phyloP scores from a whole-genome alignment of 176 grass and related monocot genomes.

The Carex parvula region DNA sequence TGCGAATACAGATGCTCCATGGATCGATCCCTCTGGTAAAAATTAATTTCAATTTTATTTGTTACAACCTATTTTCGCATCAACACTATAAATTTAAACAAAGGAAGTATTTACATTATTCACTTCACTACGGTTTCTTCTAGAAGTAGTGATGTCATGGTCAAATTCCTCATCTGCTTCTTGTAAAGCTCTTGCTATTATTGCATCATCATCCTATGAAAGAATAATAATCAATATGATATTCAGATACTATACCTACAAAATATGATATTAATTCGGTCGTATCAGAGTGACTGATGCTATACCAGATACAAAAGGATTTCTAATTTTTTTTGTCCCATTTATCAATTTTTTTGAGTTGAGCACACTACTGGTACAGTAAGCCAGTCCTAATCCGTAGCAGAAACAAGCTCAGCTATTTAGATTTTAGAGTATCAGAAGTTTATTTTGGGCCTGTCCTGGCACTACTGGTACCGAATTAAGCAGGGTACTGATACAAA shows the following conservation, averaged over 20 bases:
- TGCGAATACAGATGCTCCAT: conserved; percentile 60
- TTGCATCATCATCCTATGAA: conserved; percentile 54
- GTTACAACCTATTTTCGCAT: background rate
- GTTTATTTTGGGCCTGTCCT: background rate
- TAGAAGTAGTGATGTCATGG: background rate
- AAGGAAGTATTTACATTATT: conserved; percentile 1
- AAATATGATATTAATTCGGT: background rate
- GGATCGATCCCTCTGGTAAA: conserved; percentile 45
- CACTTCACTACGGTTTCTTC: background rate
- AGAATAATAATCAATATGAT: conserved; percentile 16
- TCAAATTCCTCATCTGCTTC: conserved; percentile 36
- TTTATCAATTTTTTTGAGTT: background rate
- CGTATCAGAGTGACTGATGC: background rate
- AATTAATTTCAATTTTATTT: conserved; percentile 20
- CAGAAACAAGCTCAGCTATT: background rate
- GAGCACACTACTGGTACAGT: background rate
- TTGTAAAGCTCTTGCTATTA: conserved; percentile 63
- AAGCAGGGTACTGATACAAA: background rate
- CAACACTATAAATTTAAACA: background rate
- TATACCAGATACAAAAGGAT: background rate
- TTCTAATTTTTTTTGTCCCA: background rate
- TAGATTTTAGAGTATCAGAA: background rate
- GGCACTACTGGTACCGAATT: background rate
- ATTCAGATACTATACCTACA: background rate
- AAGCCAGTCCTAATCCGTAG: background rate